Conservation (phyloP, 345 rosid genomes). For the Dovyalis caffra region DNA sequence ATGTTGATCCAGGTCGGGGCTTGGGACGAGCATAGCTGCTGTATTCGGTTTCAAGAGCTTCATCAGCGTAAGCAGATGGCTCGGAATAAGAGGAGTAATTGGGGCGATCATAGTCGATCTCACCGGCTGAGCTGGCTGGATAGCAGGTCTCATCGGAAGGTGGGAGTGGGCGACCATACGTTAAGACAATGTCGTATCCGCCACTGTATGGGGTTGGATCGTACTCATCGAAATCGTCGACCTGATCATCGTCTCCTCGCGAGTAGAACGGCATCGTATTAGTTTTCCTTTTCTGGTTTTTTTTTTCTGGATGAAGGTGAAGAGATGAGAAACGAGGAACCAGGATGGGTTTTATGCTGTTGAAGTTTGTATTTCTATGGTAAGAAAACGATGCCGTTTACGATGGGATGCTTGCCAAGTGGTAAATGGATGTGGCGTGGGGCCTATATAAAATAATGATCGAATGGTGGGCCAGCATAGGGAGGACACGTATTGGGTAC, state of each 20-base stretch:
- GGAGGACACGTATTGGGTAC: too few species aligned
- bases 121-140: slow-evolving; percentile 43
- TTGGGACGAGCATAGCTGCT: slow-evolving; percentile 77
- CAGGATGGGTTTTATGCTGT: too few species aligned
- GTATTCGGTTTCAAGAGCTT: slow-evolving; percentile 65
- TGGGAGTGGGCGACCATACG: slow-evolving; percentile 79
- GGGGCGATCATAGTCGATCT: slow-evolving; percentile 69
- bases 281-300: too few species aligned
- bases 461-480: too few species aligned
- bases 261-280: slow-evolving; percentile 79
- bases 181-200: slow-evolving; percentile 64
- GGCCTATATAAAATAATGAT: too few species aligned
- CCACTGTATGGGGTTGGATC: slow-evolving; percentile 95
- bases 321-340: too few species aligned
- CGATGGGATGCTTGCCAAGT: too few species aligned
- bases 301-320: too few species aligned
- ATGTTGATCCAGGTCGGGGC: slow-evolving; percentile 58
- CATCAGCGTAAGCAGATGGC: slow-evolving; percentile 72
- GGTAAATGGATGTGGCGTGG: too few species aligned
- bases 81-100: slow-evolving; percentile 55
- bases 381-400: too few species aligned
- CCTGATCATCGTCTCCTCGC: slow-evolving; percentile 43
- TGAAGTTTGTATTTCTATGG: too few species aligned
- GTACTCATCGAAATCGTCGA: slow-evolving; percentile 71
- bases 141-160: slow-evolving; percentile 72